Conservation (phyloP, 176 grass and related monocot species). For the Carex scoparia region DNA sequence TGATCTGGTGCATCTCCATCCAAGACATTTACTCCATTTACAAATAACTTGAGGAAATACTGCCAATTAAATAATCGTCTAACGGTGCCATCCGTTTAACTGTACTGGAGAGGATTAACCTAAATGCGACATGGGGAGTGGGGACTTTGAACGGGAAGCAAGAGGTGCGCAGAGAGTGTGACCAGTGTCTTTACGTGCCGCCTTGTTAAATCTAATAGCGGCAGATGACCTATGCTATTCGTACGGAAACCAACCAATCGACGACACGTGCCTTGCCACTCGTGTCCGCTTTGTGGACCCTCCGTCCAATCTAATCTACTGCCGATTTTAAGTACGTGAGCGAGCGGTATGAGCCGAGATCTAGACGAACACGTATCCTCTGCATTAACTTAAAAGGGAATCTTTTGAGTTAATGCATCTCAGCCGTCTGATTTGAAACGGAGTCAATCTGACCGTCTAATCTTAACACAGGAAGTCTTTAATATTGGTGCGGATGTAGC, state of each 20-base stretch:
- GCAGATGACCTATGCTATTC: not conserved
- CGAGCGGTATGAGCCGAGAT: not conserved
- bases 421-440: no score
- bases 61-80: no score
- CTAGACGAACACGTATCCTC: not conserved
- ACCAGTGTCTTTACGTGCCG: slow-evolving; percentile 27
- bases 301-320: not conserved
- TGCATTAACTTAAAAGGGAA: no score
- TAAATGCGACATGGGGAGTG: not conserved
- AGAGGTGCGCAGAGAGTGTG: not conserved
- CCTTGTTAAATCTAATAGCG: not conserved
- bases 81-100: no score
- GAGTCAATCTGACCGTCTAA: no score
- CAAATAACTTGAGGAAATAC: not conserved
- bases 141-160: not conserved
- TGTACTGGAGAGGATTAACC: not conserved
- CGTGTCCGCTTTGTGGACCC: not conserved
- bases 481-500: no score
- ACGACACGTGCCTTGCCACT: not conserved
- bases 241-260: not conserved
- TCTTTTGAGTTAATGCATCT: no score
- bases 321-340: not conserved
- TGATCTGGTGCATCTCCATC: not conserved
- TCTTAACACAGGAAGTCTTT: no score
- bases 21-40: not conserved